Evolutionary conservation across 805 yeast species (phyloP).

Genomic region (Maudiozyma barnettii): DNA sequence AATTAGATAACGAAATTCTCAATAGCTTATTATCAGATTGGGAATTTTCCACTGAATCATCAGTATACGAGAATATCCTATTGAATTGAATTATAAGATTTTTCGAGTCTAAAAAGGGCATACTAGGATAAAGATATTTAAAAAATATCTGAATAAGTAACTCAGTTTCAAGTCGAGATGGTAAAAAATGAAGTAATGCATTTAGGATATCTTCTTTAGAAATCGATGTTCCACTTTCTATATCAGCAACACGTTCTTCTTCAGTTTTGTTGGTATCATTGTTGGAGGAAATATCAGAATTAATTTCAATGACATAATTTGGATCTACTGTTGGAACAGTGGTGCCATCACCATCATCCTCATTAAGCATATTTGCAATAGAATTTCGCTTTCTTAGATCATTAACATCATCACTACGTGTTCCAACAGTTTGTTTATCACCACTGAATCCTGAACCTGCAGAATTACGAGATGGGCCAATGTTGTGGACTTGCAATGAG

Average conservation of each 20-base stretch:
- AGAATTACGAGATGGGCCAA: too few species aligned
- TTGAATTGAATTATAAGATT: constrained; percentile 25
- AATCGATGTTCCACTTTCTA: neutral
- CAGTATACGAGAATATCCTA: constrained; percentile 11
- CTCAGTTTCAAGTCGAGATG: constrained; percentile 27
- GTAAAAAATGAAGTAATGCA: neutral
- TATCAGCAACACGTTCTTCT: neutral
- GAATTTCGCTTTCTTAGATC: neutral
- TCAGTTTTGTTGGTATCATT: neutral
- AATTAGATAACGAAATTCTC: neutral
- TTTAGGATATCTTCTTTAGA: neutral
- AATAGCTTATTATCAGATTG: neutral
- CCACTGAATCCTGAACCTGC: neutral
- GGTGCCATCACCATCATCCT: constrained; percentile 9
- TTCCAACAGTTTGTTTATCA: neutral
- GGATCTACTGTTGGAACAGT: neutral
- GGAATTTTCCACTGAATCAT: neutral
- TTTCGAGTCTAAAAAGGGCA: constrained; percentile 57
- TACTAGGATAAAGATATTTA: constrained; percentile 46
- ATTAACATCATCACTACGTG: neutral
- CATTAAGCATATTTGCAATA: neutral
- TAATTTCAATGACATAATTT: neutral
- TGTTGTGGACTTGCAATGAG: too few species aligned
- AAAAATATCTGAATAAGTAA: constrained; percentile 49
- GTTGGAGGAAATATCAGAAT: neutral